Percentiles rank a stretch among this genome's conserved stretches.
Evolutionary conservation across 352 stramenopile genomes (phyloP).

Genomic region (Globisporangium splendens): DNA sequence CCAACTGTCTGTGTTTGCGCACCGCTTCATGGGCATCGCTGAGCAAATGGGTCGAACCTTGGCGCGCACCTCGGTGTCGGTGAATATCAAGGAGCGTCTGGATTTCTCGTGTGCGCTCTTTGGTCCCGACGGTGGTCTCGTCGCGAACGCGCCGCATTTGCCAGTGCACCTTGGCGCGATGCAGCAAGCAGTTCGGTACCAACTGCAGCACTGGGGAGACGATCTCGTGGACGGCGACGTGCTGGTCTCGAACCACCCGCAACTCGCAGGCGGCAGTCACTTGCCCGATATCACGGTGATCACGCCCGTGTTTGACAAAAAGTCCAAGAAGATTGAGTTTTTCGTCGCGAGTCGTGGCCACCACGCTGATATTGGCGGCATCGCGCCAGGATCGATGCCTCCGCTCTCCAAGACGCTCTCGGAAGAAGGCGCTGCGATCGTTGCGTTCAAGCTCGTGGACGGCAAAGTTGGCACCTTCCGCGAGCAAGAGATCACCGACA

Average conservation of each 20-base stretch:
- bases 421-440: constrained; percentile 98
- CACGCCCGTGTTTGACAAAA: constrained; percentile 97
- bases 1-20: constrained; percentile 95
- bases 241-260: constrained; percentile 98
- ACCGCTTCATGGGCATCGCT: constrained; percentile 99
- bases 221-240: constrained; percentile 96
- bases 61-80: constrained; percentile 94
- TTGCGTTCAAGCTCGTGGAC: constrained; percentile 99
- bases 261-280: constrained; percentile 95
- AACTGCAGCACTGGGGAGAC: constrained; percentile 88
- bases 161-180: constrained; percentile 99
- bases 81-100: constrained; percentile 99
- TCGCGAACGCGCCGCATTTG: constrained; percentile 98
- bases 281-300: constrained; percentile 99
- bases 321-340: constrained; percentile 92
- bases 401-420: constrained; percentile 93
- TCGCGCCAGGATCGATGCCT: constrained; percentile 94
- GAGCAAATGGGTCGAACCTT: constrained; percentile 99
- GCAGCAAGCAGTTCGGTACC: constrained; percentile 96
- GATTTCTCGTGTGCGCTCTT: constrained; percentile 99
- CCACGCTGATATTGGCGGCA: constrained; percentile 98
- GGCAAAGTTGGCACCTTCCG: constrained; percentile 92
- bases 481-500: constrained; percentile 95
- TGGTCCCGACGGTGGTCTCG: constrained; percentile 95
- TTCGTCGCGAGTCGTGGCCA: constrained; percentile 98